Evolutionary conservation across 2,329 filamentous ascomycete genomes (phyloP).

Genomic region (Zasmidium citrigriseum): DNA sequence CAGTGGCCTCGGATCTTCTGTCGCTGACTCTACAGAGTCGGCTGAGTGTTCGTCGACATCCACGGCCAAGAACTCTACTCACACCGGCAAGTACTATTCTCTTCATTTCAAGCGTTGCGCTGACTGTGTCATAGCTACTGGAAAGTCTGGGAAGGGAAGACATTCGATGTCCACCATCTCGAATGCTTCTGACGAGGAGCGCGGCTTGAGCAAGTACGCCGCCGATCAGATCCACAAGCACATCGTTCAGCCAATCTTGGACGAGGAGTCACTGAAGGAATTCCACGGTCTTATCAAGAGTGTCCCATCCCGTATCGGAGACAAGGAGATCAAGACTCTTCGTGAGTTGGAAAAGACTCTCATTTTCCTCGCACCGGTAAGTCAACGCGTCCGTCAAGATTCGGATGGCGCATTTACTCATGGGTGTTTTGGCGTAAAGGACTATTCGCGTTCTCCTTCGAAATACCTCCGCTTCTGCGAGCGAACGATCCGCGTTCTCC

Average conservation of each 20-base stretch:
- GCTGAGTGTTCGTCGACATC: slow-evolving; percentile 19
- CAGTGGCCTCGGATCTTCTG: slow-evolving; percentile 83
- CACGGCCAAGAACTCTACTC: slow-evolving; percentile 26
- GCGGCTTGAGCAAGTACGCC: slow-evolving; percentile 65
- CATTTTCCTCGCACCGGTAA: slow-evolving; percentile 89
- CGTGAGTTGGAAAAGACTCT: slow-evolving; percentile 93
- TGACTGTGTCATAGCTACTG: slow-evolving; percentile 15
- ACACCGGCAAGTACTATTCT: slow-evolving; percentile 25
- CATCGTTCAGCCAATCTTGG: slow-evolving; percentile 75
- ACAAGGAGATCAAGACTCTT: slow-evolving; percentile 85
- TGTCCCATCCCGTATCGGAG: slow-evolving; percentile 75
- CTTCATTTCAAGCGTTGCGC: slow-evolving; percentile 7
- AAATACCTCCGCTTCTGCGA: slow-evolving; percentile 88
- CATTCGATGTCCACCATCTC: slow-evolving; percentile 46
- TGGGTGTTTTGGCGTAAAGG: slow-evolving; percentile 69
- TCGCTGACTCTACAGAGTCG: slow-evolving; percentile 46
- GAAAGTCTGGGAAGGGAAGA: slow-evolving; percentile 39
- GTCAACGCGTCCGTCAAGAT: slow-evolving; percentile 55
- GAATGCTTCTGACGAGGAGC: slow-evolving; percentile 45
- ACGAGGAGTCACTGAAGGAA: slow-evolving; percentile 70
- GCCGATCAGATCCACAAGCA: slow-evolving; percentile 77
- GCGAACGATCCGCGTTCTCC: slow-evolving; percentile 84
- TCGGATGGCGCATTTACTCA: slow-evolving; percentile 66
- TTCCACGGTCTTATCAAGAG: slow-evolving; percentile 80
- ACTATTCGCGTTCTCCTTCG: slow-evolving; percentile 66